Conservation (phyloP, 83 land plant genomes). For the Isoetes engelmannii region DNA sequence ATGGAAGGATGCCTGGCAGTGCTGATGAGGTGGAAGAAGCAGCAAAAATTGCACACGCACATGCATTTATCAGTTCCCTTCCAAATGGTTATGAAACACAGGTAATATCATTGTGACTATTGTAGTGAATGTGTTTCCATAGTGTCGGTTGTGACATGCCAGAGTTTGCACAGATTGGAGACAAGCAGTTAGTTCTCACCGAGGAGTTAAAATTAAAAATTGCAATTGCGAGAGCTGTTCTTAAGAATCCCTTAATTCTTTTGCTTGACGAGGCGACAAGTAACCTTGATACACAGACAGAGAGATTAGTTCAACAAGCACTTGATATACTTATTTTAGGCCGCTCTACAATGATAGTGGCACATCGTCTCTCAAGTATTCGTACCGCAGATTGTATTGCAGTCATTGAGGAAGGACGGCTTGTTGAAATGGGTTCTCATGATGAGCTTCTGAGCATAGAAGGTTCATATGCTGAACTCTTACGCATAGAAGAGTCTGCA, state of each 20-base stretch:
- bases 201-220: neutral
- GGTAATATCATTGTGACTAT: neutral
- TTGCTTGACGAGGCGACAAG: no score
- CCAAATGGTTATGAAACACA: conserved; percentile 30
- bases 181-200: neutral
- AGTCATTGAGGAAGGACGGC: neutral
- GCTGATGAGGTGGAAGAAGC: conserved; percentile 29
- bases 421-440: neutral
- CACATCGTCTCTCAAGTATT: neutral
- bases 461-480: neutral
- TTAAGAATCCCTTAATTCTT: neutral
- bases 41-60: conserved; percentile 46
- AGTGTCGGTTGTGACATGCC: conserved; percentile 10
- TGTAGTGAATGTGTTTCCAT: conserved; percentile 20
- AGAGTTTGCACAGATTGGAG: conserved; percentile 18
- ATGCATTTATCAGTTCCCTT: conserved; percentile 37
- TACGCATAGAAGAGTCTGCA: no score
- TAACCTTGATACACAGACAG: no score
- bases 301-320: neutral
- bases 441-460: neutral
- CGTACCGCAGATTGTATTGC: neutral
- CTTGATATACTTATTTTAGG: neutral
- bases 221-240: neutral
- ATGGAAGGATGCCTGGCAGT: conserved; percentile 31
- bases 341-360: neutral